Conservation (phyloP, 2,329 filamentous ascomycete genomes). For the Tolypocladium ophioglossoides region DNA sequence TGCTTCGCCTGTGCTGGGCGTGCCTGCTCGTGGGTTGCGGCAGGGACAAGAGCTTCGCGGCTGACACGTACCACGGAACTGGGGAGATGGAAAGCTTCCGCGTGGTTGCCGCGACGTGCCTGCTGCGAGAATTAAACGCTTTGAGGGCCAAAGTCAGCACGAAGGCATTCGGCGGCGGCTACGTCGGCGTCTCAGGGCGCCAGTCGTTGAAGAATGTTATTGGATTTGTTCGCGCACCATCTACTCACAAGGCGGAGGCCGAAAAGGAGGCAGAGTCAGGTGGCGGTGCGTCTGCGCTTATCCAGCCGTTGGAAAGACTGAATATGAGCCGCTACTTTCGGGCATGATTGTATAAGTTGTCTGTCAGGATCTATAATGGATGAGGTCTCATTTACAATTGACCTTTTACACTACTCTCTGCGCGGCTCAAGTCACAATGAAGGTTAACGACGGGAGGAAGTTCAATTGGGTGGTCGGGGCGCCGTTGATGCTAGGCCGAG, state of each 20-base stretch:
- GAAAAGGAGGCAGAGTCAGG: background rate
- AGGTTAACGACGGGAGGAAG: too few species aligned
- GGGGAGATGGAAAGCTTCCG: constrained; percentile 23
- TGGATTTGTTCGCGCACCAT: background rate
- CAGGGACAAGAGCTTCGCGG: background rate
- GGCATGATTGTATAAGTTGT: too few species aligned
- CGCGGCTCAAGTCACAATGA: background rate
- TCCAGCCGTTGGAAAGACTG: background rate
- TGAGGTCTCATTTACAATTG: too few species aligned
- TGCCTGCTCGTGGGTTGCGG: constrained; percentile 19
- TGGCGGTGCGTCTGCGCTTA: background rate
- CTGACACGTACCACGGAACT: constrained; percentile 4
- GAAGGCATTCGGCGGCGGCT: constrained; percentile 11
- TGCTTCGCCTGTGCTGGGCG: constrained; percentile 22
- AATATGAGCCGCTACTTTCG: background rate
- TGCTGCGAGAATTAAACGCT: constrained; percentile 17
- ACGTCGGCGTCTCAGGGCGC: constrained; percentile 8
- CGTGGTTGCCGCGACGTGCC: constrained; percentile 25
- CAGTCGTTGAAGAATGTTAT: too few species aligned
- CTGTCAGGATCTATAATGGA: too few species aligned
- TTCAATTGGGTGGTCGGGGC: too few species aligned
- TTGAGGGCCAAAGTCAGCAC: constrained; percentile 6
- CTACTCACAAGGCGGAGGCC: background rate
- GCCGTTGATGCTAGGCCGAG: too few species aligned
- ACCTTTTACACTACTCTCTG: background rate